Evolutionary conservation across 1,284 basidiomycete species (phyloP), one percentile per base, ranked within the genome.

Genomic region (Spongispora temasekensis): DNA sequence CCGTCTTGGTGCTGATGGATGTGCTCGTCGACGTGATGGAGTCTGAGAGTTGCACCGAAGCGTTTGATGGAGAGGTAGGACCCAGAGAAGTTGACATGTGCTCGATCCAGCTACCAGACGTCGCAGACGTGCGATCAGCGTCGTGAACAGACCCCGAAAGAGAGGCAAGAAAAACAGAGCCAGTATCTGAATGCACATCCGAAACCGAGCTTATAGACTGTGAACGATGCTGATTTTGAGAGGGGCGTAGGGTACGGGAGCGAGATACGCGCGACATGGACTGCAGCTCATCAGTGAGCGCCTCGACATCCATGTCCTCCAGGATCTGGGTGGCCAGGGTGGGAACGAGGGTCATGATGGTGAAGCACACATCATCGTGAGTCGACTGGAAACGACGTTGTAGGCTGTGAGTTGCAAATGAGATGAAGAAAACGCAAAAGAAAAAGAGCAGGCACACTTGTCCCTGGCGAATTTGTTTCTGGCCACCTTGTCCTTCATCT

Each of bases 331-430:
- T 79, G 2, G 88, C 85, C 12, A 97, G 81, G 0, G 90, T 90
- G 0, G 93, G 91, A 10, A 96, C 77, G 34, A 95, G 83, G 0
- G 91, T 88, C 71, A 93, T 86, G 42, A 93, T 80, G 2, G 92
- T 95, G 71, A 89, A 97, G 13, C 87, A 86, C 52, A 87, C 84
- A 71, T 96, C 91, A 63, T 94, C 88, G 66, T 93, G 90, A 56
- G 91, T 94, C 68, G 93, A 88, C 46, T 85, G 79, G 73, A 95
- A 97, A 44, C 95, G 81, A 53, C 88, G 80, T 55, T 87, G 83
- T 28, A 97, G 78, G 67, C 93, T 95, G 46, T 32, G 44, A n/a
- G 15, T 15, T 15, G 23, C 32, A 13, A 30, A 54, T 51, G 57
- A 31, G 57, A 31, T 53, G 28, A 51, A 40, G 58, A 31, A 46